A percentile compares a stretch with the other conserved stretches of the same genome.
Evolutionary conservation across 495 filamentous ascomycete species (phyloP).

Genomic region (Neohortaea acidophila): DNA sequence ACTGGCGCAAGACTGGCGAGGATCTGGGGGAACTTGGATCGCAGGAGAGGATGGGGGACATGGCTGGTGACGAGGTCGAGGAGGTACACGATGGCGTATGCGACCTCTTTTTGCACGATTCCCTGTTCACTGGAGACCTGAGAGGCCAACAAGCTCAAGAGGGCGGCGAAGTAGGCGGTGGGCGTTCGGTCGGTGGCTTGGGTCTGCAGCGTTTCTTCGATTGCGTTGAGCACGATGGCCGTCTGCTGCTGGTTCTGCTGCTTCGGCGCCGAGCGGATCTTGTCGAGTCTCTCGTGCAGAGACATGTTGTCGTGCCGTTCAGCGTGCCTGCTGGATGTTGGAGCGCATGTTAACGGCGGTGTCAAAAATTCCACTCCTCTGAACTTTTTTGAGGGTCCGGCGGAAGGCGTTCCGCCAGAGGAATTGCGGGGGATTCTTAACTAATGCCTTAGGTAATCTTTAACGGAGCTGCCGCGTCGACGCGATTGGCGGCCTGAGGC

Average conservation of each 20-base stretch:
- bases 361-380: no score
- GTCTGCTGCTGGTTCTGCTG: conserved; percentile 94
- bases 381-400: no score
- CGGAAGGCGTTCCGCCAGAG: no score
- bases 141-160: conserved; percentile 76
- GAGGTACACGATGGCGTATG: conserved; percentile 82
- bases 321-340: no score
- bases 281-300: conserved; percentile 79
- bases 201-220: conserved; percentile 81
- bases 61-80: conserved; percentile 78
- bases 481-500: no score
- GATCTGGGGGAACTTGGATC: conserved; percentile 87
- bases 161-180: conserved; percentile 88
- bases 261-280: conserved; percentile 80
- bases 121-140: conserved; percentile 45
- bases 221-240: conserved; percentile 69
- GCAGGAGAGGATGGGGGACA: conserved; percentile 68
- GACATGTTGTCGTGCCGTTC: no score
- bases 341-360: no score
- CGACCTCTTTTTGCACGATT: conserved; percentile 66
- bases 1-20: conserved; percentile 72
- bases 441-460: no score
- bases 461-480: no score
- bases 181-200: conserved; percentile 68
- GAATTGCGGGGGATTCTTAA: no score